Base-by-base conservation (phyloP, 202 grass and related monocot genomes). In the Eragrostis tef region DNA sequence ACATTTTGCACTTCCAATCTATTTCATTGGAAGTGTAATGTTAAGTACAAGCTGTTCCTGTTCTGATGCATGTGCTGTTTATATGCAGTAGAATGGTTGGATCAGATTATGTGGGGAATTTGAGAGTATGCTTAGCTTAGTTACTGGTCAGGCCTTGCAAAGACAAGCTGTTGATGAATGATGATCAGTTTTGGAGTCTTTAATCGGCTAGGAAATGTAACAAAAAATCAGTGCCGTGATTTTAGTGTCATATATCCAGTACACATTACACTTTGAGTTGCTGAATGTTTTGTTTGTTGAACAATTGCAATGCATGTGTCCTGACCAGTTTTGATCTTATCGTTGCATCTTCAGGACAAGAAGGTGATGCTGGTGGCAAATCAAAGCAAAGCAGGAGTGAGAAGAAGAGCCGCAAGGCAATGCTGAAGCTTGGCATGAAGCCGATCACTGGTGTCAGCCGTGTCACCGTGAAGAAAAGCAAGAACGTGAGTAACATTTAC, bases 371-470 rank as follows among this genome's bases (percentile, higher is more conserved):
- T 54, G 83, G 67, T 49, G 93, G 88, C 80, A 93, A 85, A 75
- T 93, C 88, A 82, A 97, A 93, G 71, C 93, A 93, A 83, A 97
- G 90, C 88, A 91, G 86, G 79, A 97, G 90, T n/a, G 93, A 97
- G 88, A 97, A 93, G 70, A 97, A 97, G 78, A 97, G 93, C 74
- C 88, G 93, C 15, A 97, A 93, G 71, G 93, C 93, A 36, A 97
- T 97, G 90, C 76, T 91, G 74, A 97, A 97, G 78, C 93, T 97
- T 83, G 90, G 88, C 72, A 93, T 97, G 90, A 93, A 93, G 63
- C 74, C 88, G 53, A 90, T 96, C 77, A 85, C 77, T 67, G 88
- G 83, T 48, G 88, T 89, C 67, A 96, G 81, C 73, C 77, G 86
- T 46, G 86, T 93, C 59, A 93, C 93, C 1, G 85, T 97, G 47